These are phyloP conservation scores for Hypoxylon lenormandii DNA, from an alignment of 495 filamentous ascomycete genomes.

Conservation along the genomic window DNA sequence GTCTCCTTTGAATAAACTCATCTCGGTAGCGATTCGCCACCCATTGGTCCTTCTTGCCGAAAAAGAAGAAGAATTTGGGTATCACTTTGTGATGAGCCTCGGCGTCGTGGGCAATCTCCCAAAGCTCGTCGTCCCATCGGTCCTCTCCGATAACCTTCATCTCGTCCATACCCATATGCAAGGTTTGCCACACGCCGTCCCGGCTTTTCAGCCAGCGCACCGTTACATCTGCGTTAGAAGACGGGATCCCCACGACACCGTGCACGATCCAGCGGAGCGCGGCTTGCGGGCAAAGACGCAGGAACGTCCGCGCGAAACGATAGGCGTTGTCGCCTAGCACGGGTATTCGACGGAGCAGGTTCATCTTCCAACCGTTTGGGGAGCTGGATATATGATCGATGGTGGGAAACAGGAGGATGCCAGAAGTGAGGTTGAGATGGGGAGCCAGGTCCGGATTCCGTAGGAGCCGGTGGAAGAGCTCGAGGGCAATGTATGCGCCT, in stretches of 20 bases:
- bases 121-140: slow-evolving; percentile 81
- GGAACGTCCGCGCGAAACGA: slow-evolving; percentile 60
- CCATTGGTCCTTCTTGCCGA: slow-evolving; percentile 82
- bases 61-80: slow-evolving; percentile 80
- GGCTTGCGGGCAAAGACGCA: slow-evolving; percentile 61
- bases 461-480: slow-evolving; percentile 70
- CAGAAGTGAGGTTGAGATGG: slow-evolving; percentile 57
- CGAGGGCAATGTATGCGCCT: slow-evolving; percentile 80
- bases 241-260: slow-evolving; percentile 65
- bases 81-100: slow-evolving; percentile 47
- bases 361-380: slow-evolving; percentile 70
- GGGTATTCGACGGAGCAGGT: slow-evolving; percentile 64
- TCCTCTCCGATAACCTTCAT: slow-evolving; percentile 80
- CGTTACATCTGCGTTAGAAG: slow-evolving; percentile 70
- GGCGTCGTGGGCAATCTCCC: slow-evolving; percentile 70
- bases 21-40: slow-evolving; percentile 81
- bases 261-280: slow-evolving; percentile 60
- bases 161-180: slow-evolving; percentile 74
- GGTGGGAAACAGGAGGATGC: slow-evolving; percentile 80
- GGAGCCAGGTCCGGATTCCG: slow-evolving; percentile 35
- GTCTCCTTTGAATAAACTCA: slow-evolving; percentile 70
- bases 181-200: slow-evolving; percentile 74
- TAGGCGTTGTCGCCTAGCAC: slow-evolving; percentile 67
- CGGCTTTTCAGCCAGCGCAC: slow-evolving; percentile 70
- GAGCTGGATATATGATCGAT: slow-evolving; percentile 78